phyloP scores from a whole-genome alignment of 1,284 basidiomycete genomes.

The Exobasidium cylindrosporum region DNA sequence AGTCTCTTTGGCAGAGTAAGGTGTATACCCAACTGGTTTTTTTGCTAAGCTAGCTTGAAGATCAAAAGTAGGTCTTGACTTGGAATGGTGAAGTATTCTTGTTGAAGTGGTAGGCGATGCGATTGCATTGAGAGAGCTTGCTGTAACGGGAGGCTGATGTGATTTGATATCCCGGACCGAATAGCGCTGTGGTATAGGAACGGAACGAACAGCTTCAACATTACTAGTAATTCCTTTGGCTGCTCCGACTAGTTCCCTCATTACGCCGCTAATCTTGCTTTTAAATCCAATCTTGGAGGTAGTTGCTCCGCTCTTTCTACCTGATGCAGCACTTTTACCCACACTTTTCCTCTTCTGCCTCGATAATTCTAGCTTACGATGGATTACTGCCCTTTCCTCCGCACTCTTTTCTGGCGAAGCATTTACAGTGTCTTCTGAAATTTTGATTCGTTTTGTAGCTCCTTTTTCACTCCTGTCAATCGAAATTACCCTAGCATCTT shows the following conservation, averaged over 20 bases:
- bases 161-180: not conserved
- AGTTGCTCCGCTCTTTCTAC: not conserved
- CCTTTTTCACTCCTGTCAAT: not conserved
- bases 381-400: slow-evolving; percentile 7
- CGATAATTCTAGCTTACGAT: slow-evolving; percentile 10
- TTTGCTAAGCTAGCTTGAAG: slow-evolving; percentile 8
- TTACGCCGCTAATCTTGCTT: not conserved
- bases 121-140: too few relatives aligned
- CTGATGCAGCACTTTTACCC: not conserved
- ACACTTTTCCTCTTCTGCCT: slow-evolving; percentile 6
- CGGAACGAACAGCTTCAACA: not conserved
- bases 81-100: not conserved
- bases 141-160: not conserved
- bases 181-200: not conserved
- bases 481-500: not conserved
- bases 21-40: slow-evolving; percentile 3
- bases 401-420: slow-evolving; percentile 7
- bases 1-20: slow-evolving; percentile 6
- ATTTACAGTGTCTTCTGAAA: not conserved
- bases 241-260: not conserved
- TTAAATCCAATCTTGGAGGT: not conserved
- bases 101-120: not conserved
- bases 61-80: slow-evolving; percentile 8
- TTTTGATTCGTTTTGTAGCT: not conserved
- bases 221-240: not conserved